Base-by-base conservation (phyloP, 2,329 filamentous ascomycete species). In the Gremmenia infestans region DNA sequence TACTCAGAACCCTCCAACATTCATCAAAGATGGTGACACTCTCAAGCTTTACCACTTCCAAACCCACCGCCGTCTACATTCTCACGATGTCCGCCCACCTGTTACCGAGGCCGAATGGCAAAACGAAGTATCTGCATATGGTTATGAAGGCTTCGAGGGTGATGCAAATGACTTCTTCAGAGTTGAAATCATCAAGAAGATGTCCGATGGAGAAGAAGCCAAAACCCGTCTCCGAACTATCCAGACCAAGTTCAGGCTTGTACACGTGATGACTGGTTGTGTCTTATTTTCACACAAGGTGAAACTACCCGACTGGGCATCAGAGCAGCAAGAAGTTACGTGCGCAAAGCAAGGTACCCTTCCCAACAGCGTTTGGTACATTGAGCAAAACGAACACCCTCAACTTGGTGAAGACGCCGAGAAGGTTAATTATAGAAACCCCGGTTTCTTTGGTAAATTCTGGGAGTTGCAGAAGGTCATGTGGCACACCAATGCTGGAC, bases 241-340 rank as follows among this genome's bases (percentile, higher is more conserved):
- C 62, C 87, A 99, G 75, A 91, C 91, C 66, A 97, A 97, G 76
- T 99, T 99, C 78, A 88, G 85, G 70, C 87, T 99, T 46, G 82
- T 97, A 36, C 94, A 99, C 70, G 76, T 96, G 71, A 97, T 99
- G 94, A 96, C 91, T 60, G 92, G 93, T 48, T 99, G 94, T 70
- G 89, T 87, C 12, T 80, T 99, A 23, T 99, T 99, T 79, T 97
- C 93, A 0, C 94, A 99, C 81, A 97, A 97, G 77, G 92, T 97
- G 71, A 99, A 99, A 78, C 86, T 99, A 56, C 94, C 94, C 3
- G 91, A 96, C 2, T 99, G 94, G 94, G 94, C 89, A 48, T 99
- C 88, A 52, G 94, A 97, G 72, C 94, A 99, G 73, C 94, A 99
- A 72, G 94, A 99, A 74, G 94, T 99, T n/a, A 97, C 93, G 19